Evolutionary conservation across 768 basidiomycete species (phyloP), one percentile per base, ranked within the genome.

Genomic region (Pleurotus tuber-regium): DNA sequence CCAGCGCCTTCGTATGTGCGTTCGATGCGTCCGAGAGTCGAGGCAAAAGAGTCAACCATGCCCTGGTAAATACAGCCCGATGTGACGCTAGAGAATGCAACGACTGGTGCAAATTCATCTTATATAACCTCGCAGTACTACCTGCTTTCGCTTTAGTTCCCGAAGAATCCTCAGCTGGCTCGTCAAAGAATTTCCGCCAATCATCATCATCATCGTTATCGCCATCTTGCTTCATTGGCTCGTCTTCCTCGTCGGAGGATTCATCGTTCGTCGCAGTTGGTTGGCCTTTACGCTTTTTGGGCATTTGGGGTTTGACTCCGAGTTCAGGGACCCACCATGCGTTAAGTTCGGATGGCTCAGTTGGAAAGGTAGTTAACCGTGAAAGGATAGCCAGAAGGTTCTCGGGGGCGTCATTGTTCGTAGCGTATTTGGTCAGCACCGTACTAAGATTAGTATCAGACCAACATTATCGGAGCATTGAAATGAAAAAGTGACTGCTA

Each of bases 181-280:
- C 83, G 33, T 93, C 89, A 57, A 92, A 93, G 66, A 89, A 93
- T 60, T 80, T 87, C 23, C 86, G 78, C 91, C 91, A 95, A 61
- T 94, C 85, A 40, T 81, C 80, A 16, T 79, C 75, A 12, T 72
- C 69, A 5, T 68, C 66, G 8, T 69, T 65, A 1, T 59, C 59
- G 9, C 57, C 52, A 38, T 69, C 68, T 42, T 71, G 68, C 35
- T 64, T 25, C 14, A 30, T 30, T 16, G 28, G 29, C 29, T 66
- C 62, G 1, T 66, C 62, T 1, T 61, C 65, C 11, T 75, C 72
- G 7, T 65, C 67, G 4, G 66, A 67, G 11, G 60, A 63, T 1
- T 66, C 70, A 6, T 43, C 59, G n/a, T 65, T 63, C 1, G 59
- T 62, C 2, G 61, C 57, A 2, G 55, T 61, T 35, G 72, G 66